These are phyloP conservation scores for Neoconidiobolus thromboides DNA, from an alignment of 371 early-diverging fungal genomes.

Conservation along the genomic window DNA sequence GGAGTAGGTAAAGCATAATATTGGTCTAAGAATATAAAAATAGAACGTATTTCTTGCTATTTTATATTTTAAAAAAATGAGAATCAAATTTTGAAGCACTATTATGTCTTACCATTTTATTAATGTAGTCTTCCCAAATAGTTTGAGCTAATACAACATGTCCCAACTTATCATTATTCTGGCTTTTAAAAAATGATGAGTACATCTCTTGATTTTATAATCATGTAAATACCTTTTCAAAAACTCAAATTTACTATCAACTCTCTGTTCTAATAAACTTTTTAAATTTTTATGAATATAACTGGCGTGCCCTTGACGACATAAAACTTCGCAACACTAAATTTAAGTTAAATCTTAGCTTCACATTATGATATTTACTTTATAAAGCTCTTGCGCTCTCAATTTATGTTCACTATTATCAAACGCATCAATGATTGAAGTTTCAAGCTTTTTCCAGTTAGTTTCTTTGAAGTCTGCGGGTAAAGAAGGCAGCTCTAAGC, in stretches of 20 bases:
- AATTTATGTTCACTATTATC: too few relatives aligned
- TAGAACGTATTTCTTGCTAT: neutral
- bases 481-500: neutral
- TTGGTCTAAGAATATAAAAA: neutral
- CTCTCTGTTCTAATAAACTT: neutral
- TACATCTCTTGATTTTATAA: too few relatives aligned
- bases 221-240: neutral
- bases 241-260: neutral
- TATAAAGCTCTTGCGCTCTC: neutral
- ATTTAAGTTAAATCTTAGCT: neutral
- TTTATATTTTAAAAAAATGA: too few relatives aligned
- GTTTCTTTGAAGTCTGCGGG: neutral
- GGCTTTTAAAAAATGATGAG: neutral
- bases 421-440: neutral
- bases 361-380: neutral
- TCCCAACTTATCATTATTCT: neutral
- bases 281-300: neutral
- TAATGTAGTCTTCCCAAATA: neutral
- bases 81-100: too few relatives aligned
- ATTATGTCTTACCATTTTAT: neutral
- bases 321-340: neutral
- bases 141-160: neutral
- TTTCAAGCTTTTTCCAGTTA: neutral
- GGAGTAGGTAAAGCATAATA: neutral
- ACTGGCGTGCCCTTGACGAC: neutral